phyloP scores from a whole-genome alignment of 768 basidiomycete genomes.

The Clathrus columnatus region DNA sequence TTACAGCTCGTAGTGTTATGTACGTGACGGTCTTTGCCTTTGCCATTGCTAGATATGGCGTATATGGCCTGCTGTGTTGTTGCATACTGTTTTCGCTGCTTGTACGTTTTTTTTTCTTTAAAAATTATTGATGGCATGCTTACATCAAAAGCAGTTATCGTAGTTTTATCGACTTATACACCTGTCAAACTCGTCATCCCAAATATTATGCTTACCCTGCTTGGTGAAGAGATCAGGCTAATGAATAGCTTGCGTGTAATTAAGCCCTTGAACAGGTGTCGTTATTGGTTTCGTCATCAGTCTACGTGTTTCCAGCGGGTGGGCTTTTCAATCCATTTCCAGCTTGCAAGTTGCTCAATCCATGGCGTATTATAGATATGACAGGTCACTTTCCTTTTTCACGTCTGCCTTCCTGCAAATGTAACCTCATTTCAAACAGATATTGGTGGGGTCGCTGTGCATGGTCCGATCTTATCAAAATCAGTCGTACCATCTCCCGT shows the following conservation, averaged over 20 bases:
- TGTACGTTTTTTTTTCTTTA: slow-evolving; percentile 22
- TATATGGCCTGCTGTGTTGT: slow-evolving; percentile 59
- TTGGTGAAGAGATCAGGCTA: slow-evolving; percentile 30
- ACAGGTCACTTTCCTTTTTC: slow-evolving; percentile 29
- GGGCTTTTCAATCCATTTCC: slow-evolving; percentile 13
- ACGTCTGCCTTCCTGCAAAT: slow-evolving; percentile 22
- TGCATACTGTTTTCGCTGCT: slow-evolving; percentile 50
- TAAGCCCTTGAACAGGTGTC: slow-evolving; percentile 35
- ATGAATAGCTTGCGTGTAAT: background rate
- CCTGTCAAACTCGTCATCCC: slow-evolving; percentile 38
- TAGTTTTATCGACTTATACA: slow-evolving; percentile 33
- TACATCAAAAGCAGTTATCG: slow-evolving; percentile 29
- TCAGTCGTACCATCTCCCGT: slow-evolving; percentile 39
- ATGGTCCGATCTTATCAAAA: slow-evolving; percentile 51
- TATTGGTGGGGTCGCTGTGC: slow-evolving; percentile 48
- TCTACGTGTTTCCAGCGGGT: slow-evolving; percentile 55
- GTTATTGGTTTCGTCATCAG: slow-evolving; percentile 51
- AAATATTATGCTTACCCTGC: slow-evolving; percentile 50
- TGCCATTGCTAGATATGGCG: slow-evolving; percentile 36
- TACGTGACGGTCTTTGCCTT: background rate
- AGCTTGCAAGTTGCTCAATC: background rate
- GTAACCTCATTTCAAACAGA: slow-evolving; percentile 17
- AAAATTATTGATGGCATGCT: background rate
- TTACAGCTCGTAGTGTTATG: background rate
- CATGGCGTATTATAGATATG: background rate